phyloP scores from a whole-genome alignment of 768 basidiomycete genomes.

The Lentinus brumalis region DNA sequence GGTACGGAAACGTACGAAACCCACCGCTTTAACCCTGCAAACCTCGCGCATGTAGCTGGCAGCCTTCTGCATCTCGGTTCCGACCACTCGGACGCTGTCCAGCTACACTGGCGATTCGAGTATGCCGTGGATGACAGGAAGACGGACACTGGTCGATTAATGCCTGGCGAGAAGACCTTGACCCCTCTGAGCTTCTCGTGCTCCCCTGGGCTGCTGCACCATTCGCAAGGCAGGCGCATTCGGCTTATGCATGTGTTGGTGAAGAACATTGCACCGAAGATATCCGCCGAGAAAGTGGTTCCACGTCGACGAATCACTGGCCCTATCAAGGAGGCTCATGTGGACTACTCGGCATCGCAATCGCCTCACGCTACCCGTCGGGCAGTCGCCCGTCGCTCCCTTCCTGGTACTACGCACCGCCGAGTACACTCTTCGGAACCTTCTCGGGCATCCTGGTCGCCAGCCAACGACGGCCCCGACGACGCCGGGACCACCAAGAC shows the following conservation, averaged over 20 bases:
- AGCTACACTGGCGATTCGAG: conserved; percentile 75
- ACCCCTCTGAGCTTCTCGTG: conserved; percentile 78
- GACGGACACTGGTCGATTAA: conserved; percentile 31
- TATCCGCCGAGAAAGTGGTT: conserved; percentile 42
- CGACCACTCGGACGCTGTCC: conserved; percentile 26
- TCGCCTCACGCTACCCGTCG: too few relatives aligned
- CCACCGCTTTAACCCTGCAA: conserved; percentile 17
- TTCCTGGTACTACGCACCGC: conserved; percentile 1
- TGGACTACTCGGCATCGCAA: too few relatives aligned
- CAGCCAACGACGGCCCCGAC: neutral
- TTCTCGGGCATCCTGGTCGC: neutral
- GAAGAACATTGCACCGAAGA: conserved; percentile 68
- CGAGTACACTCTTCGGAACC: conserved; percentile 15
- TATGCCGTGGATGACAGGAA: conserved; percentile 71
- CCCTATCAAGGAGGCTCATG: too few relatives aligned
- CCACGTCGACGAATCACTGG: too few relatives aligned
- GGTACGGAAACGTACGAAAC: conserved; percentile 55
- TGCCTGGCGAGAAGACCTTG: conserved; percentile 64
- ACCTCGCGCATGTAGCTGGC: neutral
- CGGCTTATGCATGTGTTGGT: conserved; percentile 70
- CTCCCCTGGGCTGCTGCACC: conserved; percentile 65
- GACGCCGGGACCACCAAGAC: neutral
- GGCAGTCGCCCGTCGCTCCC: neutral
- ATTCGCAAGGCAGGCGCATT: conserved; percentile 59
- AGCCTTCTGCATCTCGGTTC: neutral